These are phyloP conservation scores for Tanacetum coccineum DNA, from an alignment of 129 eudicot species.

Conservation along the genomic window DNA sequence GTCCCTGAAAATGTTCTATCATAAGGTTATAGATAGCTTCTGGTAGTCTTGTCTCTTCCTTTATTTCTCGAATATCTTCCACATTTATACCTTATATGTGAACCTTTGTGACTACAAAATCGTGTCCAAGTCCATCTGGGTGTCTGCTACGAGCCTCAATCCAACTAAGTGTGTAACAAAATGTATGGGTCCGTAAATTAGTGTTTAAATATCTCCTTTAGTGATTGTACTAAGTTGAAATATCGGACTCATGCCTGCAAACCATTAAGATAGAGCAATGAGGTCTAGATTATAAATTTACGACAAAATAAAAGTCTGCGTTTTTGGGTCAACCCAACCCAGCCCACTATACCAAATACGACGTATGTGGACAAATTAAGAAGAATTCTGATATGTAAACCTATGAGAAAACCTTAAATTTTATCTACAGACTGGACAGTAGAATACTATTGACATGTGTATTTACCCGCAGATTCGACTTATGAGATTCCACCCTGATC, in stretches of 20 bases:
- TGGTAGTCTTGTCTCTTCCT: slow-evolving; percentile 29
- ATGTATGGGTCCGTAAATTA: slow-evolving; percentile 25
- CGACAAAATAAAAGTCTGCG: neutral
- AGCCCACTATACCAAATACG: neutral
- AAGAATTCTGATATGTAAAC: neutral
- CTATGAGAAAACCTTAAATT: neutral
- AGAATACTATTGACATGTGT: neutral
- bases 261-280: slow-evolving; percentile 2
- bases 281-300: neutral
- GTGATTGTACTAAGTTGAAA: slow-evolving; percentile 26
- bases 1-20: slow-evolving; percentile 29
- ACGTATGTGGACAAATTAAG: neutral
- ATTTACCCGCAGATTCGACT: slow-evolving; percentile 25
- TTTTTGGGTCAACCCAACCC: neutral
- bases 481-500: slow-evolving; percentile 33
- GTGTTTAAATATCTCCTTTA: slow-evolving; percentile 30
- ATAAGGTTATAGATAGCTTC: slow-evolving; percentile 32
- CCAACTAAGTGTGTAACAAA: slow-evolving; percentile 31
- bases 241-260: slow-evolving; percentile 25
- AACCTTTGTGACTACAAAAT: slow-evolving; percentile 22
- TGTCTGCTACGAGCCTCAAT: slow-evolving; percentile 28
- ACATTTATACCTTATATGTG: slow-evolving; percentile 29
- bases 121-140: slow-evolving; percentile 24
- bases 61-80: slow-evolving; percentile 30
- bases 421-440: neutral